These are phyloP conservation scores for Gossypium davidsonii DNA, from an alignment of 441 rosid species.

Conservation along the genomic window DNA sequence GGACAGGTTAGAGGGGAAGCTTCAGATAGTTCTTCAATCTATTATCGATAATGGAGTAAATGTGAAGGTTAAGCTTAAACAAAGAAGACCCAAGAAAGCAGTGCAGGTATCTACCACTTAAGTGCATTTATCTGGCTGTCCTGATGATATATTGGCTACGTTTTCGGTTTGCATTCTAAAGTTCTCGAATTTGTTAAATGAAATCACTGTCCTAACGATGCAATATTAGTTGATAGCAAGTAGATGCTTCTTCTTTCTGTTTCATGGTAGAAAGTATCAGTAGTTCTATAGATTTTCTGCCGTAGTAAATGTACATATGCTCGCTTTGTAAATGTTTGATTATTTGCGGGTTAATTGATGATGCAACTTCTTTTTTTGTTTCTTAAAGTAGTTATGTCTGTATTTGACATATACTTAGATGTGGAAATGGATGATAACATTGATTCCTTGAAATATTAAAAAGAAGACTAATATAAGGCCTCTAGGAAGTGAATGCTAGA, in stretches of 20 bases:
- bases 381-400: background rate
- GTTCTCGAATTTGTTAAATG: background rate
- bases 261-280: too few relatives aligned
- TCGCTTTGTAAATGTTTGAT: too few relatives aligned
- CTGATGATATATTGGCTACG: background rate
- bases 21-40: constrained; percentile 63
- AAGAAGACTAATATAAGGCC: background rate
- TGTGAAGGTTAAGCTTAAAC: constrained; percentile 82
- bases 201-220: background rate
- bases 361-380: background rate
- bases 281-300: too few relatives aligned
- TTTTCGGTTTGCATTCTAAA: background rate
- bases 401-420: background rate
- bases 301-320: too few relatives aligned
- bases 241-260: background rate
- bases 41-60: constrained; percentile 62
- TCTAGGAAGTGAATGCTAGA: background rate
- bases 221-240: background rate
- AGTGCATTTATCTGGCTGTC: background rate
- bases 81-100: constrained; percentile 38
- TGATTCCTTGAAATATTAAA: background rate
- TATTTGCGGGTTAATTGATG: background rate
- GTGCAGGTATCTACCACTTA: background rate
- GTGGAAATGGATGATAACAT: background rate
- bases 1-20: constrained; percentile 73